Evolutionary conservation across 2,329 filamentous ascomycete genomes (phyloP).

Genomic region (Aspergillus quadricinctus): DNA sequence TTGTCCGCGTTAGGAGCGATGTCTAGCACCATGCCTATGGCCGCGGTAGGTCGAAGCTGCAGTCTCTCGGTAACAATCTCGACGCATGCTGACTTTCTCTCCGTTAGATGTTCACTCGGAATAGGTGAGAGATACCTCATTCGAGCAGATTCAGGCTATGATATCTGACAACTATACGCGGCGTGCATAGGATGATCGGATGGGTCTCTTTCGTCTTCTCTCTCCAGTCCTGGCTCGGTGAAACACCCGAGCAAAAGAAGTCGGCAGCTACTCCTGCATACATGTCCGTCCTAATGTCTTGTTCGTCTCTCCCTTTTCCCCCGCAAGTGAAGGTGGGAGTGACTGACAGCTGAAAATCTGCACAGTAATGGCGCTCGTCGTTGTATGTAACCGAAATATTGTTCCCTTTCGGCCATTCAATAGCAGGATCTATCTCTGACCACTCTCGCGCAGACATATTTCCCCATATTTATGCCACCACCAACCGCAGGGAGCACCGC

Average conservation of each 20-base stretch:
- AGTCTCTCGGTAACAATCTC: constrained; percentile 6
- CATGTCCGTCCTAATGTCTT: constrained; percentile 73
- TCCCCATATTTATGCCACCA: constrained; percentile 62
- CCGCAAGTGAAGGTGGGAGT: not conserved
- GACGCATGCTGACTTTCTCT: constrained; percentile 14
- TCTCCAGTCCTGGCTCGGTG: constrained; percentile 46
- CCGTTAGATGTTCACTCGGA: constrained; percentile 76
- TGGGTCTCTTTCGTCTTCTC: constrained; percentile 50
- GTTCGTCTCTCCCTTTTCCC: constrained; percentile 47
- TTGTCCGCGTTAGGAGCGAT: constrained; percentile 48
- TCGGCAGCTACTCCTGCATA: constrained; percentile 64
- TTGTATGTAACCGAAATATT: constrained; percentile 34
- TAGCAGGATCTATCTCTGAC: constrained; percentile 12
- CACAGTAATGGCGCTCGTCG: constrained; percentile 56
- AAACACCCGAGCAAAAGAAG: constrained; percentile 51
- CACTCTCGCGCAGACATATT: constrained; percentile 50
- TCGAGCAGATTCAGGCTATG: constrained; percentile 5
- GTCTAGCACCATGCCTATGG: constrained; percentile 85
- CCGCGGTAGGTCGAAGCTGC: constrained; percentile 55
- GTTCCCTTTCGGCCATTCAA: constrained; percentile 3
- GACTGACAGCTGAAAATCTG: constrained; percentile 11
- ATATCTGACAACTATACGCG: constrained; percentile 7
- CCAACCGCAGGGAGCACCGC: constrained; percentile 28
- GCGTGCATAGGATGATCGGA: constrained; percentile 54
- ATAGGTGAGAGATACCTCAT: constrained; percentile 56